Percentiles rank a stretch among this genome's conserved stretches.
Evolutionary conservation across 306 rosid genomes (phyloP).

Genomic region (Gastrolobium villosum): DNA sequence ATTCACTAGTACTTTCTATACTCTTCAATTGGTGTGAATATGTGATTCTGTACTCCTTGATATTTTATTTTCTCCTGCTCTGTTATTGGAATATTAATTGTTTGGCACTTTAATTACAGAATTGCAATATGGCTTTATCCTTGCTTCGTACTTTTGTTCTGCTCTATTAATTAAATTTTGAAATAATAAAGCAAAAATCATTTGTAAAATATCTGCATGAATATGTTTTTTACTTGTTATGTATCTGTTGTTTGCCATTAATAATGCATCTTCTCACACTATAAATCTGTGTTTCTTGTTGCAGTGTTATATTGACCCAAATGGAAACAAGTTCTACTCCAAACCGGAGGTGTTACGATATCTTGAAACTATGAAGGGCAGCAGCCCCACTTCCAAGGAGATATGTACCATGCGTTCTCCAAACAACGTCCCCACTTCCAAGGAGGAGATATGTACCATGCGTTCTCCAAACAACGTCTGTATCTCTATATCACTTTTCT

Average conservation of each 20-base stretch:
- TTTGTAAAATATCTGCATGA: conserved; percentile 30
- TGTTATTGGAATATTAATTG: not conserved
- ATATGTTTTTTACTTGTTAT: not conserved
- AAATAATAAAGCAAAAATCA: not conserved
- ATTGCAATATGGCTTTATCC: conserved; percentile 1
- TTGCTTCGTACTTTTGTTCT: conserved; percentile 2
- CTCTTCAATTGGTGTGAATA: conserved; percentile 18
- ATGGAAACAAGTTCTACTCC: conserved; percentile 70
- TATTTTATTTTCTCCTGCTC: conserved; percentile 30
- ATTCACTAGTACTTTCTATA: not conserved
- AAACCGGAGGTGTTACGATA: conserved; percentile 72
- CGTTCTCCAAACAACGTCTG: conserved; percentile 54
- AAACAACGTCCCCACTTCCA: conserved; percentile 51
- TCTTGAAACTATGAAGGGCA: conserved; percentile 59
- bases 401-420: conserved; percentile 38
- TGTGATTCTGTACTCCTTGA: not conserved
- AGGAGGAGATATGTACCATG: conserved; percentile 42
- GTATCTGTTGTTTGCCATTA: conserved; percentile 14
- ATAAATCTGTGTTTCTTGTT: conserved; percentile 45
- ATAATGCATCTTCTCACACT: conserved; percentile 6
- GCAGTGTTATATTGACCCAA: conserved; percentile 77
- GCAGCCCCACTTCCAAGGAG: conserved; percentile 48
- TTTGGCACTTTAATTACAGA: not conserved
- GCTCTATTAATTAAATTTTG: conserved; percentile 10
- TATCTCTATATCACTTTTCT: conserved; percentile 39